Percentiles rank a stretch among this genome's conserved stretches.
phyloP scores from a whole-genome alignment of 1,284 basidiomycete species.

The Neolentinus lepideus region DNA sequence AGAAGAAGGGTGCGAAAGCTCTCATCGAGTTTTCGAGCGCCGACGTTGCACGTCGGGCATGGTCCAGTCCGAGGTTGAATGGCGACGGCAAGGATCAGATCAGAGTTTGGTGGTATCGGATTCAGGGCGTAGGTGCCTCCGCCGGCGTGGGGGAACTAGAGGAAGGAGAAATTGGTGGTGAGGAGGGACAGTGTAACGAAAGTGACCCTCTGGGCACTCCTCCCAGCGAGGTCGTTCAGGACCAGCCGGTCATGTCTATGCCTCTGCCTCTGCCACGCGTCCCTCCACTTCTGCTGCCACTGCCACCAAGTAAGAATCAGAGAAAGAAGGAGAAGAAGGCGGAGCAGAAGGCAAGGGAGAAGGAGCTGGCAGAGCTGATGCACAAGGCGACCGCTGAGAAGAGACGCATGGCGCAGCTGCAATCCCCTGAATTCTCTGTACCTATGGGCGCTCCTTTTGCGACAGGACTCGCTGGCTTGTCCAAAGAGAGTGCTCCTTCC shows the following conservation, averaged over 20 bases:
- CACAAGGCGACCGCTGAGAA: neutral
- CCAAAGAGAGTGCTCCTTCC: neutral
- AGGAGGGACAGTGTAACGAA: neutral
- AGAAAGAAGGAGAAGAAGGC: neutral
- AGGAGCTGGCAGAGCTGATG: neutral
- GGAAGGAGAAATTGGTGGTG: neutral
- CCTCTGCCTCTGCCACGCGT: neutral
- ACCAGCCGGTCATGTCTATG: neutral
- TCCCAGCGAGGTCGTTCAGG: neutral
- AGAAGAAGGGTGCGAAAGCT: neutral
- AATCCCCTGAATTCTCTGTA: neutral
- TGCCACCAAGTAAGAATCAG: neutral
- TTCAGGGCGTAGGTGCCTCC: neutral
- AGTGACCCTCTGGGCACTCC: no score
- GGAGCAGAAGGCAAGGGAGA: neutral
- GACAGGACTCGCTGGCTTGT: neutral
- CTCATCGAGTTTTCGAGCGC: neutral
- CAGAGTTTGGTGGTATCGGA: neutral
- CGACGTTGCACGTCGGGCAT: neutral
- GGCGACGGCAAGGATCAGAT: neutral
- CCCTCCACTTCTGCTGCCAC: neutral
- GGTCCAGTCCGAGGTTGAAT: neutral
- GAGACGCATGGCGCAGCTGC: neutral
- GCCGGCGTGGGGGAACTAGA: neutral
- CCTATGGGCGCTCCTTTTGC: neutral